Evolutionary conservation across 805 yeast species (phyloP).

Genomic region (Pachysolen tannophilus): DNA sequence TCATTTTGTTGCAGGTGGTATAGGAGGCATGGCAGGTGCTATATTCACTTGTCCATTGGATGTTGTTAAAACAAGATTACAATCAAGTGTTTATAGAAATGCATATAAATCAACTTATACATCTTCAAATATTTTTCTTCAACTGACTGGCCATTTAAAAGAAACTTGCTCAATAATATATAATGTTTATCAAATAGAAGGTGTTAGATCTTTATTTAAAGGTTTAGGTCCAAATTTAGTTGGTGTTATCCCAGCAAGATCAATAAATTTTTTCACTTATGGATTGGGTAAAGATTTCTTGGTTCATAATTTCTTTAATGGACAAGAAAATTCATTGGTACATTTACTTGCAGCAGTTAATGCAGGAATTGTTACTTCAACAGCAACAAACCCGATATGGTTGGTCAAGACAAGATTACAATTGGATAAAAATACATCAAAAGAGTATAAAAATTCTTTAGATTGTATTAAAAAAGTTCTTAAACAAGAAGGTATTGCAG

Average conservation of each 20-base stretch:
- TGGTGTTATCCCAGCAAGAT: conserved; percentile 97
- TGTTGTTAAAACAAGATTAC: conserved; percentile 91
- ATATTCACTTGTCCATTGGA: conserved; percentile 90
- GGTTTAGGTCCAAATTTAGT: conserved; percentile 96
- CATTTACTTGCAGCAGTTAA: conserved; percentile 80
- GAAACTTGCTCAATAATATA: conserved; percentile 74
- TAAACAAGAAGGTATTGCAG: conserved; percentile 67
- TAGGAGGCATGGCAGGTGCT: conserved; percentile 98
- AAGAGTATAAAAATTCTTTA: conserved; percentile 71
- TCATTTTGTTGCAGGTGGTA: conserved; percentile 84
- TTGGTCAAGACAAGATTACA: conserved; percentile 90
- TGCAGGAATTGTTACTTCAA: conserved; percentile 92
- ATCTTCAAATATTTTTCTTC: conserved; percentile 26
- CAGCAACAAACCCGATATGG: conserved; percentile 98
- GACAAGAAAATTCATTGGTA: conserved; percentile 74
- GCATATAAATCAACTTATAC: conserved; percentile 40
- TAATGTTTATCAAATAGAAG: conserved; percentile 68
- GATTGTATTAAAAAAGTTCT: conserved; percentile 73
- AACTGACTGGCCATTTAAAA: conserved; percentile 60
- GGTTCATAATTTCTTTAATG: conserved; percentile 58
- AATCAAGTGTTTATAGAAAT: conserved; percentile 71
- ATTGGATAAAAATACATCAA: conserved; percentile 61
- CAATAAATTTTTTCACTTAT: conserved; percentile 93
- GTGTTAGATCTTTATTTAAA: conserved; percentile 78
- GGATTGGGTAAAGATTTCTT: conserved; percentile 84